Evolutionary conservation across 2,329 filamentous ascomycete genomes (phyloP).

Genomic region (Colletotrichum noveboracense): DNA sequence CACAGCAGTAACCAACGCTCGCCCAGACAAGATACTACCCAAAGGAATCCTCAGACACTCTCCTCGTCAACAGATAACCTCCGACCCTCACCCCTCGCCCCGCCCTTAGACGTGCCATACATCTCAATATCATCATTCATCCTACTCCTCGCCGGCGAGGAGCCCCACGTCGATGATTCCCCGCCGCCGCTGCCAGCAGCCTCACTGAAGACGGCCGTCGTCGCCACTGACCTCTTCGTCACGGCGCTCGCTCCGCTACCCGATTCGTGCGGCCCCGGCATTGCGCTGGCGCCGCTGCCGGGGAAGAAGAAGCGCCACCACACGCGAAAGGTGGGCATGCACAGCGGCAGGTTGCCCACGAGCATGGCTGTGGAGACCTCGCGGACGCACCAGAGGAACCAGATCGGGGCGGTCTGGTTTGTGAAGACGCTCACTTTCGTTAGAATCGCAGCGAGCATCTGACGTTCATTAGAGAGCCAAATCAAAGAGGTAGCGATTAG

Average conservation of each 20-base stretch:
- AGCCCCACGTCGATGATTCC: background rate
- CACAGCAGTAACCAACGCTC: no score
- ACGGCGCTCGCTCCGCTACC: background rate
- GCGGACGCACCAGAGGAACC: constrained; percentile 19
- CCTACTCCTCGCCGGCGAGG: background rate
- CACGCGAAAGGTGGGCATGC: constrained; percentile 1
- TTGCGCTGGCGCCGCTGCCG: background rate
- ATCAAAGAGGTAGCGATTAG: rapidly evolving
- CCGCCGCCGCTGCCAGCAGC: background rate
- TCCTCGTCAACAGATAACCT: background rate
- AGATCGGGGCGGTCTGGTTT: background rate
- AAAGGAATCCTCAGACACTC: background rate
- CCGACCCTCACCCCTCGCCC: background rate
- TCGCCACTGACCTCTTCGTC: background rate
- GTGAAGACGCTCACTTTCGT: constrained; percentile 7
- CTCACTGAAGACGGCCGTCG: background rate
- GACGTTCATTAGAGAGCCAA: rapidly evolving
- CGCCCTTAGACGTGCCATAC: background rate
- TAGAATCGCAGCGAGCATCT: constrained; percentile 16
- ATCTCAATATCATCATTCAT: background rate
- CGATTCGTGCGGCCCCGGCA: background rate
- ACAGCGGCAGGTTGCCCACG: constrained; percentile 15
- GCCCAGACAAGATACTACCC: rapidly evolving
- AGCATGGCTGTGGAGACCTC: constrained; percentile 17
- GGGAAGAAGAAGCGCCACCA: constrained; percentile 7